These are phyloP conservation scores for Ceratocystis albifundus DNA, from an alignment of 2,329 filamentous ascomycete genomes.

Conservation along the genomic window DNA sequence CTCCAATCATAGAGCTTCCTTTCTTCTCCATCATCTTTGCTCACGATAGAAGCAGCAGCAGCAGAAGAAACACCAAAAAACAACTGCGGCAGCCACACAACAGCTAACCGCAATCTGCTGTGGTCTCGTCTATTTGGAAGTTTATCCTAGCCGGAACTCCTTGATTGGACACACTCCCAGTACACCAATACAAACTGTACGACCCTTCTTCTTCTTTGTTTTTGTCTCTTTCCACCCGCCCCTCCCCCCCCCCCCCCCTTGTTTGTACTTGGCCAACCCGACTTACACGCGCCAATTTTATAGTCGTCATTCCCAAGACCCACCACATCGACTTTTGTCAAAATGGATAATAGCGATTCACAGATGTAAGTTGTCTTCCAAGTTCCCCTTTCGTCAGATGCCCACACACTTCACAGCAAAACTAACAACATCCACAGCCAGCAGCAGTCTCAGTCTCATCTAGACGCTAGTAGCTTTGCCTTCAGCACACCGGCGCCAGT, in stretches of 20 bases:
- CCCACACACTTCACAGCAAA: background rate
- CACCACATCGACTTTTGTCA: conserved; percentile 24
- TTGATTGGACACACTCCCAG: too few relatives aligned
- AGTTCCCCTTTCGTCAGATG: conserved; percentile 21
- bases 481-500: conserved; percentile 37
- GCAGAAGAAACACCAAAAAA: background rate
- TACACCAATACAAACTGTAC: background rate
- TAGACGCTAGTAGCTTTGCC: conserved; percentile 40
- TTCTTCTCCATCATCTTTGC: background rate
- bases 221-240: background rate
- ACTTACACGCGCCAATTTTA: background rate
- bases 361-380: conserved; percentile 39
- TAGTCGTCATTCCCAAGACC: background rate
- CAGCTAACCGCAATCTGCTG: too few relatives aligned
- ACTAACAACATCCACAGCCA: conserved; percentile 21
- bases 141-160: too few relatives aligned
- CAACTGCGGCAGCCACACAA: too few relatives aligned
- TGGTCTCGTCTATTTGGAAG: too few relatives aligned
- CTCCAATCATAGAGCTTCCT: background rate
- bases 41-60: background rate
- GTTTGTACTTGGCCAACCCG: background rate
- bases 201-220: background rate
- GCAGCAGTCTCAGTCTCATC: conserved; percentile 29
- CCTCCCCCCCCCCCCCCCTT: background rate
- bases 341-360: conserved; percentile 43